Conservation (phyloP, 306 rosid genomes). For the Lupinus albus region DNA sequence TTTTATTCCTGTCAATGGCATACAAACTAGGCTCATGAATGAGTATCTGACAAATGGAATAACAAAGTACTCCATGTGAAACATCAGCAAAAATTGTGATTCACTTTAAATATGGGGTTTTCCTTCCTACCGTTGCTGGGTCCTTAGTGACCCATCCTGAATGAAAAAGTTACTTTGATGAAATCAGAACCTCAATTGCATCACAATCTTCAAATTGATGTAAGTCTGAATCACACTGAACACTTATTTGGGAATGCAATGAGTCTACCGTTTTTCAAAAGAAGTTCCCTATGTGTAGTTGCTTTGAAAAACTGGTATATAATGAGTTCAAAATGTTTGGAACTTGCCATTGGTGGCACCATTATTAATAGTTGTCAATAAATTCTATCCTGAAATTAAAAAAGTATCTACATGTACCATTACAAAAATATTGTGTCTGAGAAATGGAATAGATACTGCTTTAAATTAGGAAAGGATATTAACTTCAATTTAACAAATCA, state of each 20-base stretch:
- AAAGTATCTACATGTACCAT: neutral
- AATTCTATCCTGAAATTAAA: neutral
- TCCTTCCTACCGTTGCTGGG: conserved; percentile 11
- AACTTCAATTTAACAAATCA: neutral
- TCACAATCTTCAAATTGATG: neutral
- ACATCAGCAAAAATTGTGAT: conserved; percentile 1
- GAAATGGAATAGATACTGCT: conserved; percentile 7
- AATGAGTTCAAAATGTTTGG: neutral
- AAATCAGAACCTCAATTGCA: conserved; percentile 17
- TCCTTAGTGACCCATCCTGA: conserved; percentile 2
- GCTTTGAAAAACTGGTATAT: neutral
- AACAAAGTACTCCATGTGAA: neutral
- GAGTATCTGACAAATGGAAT: conserved; percentile 18
- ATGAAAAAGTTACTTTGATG: conserved; percentile 1
- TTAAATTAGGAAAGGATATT: conserved; percentile 1
- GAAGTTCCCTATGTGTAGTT: neutral
- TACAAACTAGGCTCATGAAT: neutral
- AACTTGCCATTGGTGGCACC: neutral
- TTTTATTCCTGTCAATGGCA: conserved; percentile 10
- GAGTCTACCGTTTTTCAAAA: neutral
- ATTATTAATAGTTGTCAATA: neutral
- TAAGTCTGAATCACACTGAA: neutral
- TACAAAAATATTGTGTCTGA: neutral
- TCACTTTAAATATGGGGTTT: neutral
- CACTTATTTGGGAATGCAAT: neutral